A percentile compares a stretch with the other conserved stretches of the same genome.
phyloP scores from a whole-genome alignment of 257 asterid species.

The Thymus quinquecostatus region DNA sequence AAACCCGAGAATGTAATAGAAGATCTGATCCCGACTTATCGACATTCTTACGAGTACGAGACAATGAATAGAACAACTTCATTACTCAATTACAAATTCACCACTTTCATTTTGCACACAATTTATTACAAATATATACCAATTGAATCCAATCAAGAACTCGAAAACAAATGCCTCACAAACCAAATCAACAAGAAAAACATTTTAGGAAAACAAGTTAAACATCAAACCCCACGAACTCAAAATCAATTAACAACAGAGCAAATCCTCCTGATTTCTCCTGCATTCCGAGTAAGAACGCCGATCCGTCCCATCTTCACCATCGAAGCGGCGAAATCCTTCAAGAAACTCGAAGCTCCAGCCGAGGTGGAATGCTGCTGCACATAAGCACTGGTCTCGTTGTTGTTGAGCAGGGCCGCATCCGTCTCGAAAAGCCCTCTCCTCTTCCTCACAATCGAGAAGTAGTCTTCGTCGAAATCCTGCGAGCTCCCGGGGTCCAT shows the following conservation, averaged over 20 bases:
- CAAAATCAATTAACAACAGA: conserved; percentile 32
- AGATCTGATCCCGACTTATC: too few species aligned
- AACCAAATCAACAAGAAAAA: not conserved
- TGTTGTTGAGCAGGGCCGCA: conserved; percentile 45
- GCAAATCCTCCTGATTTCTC: conserved; percentile 52
- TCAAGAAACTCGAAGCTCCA: conserved; percentile 19
- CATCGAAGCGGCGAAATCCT: conserved; percentile 52
- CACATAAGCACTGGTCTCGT: conserved; percentile 37
- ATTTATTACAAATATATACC: not conserved
- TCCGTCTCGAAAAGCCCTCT: conserved; percentile 54
- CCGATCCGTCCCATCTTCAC: conserved; percentile 51
- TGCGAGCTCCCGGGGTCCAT: conserved; percentile 59
- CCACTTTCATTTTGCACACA: not conserved
- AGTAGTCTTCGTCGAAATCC: conserved; percentile 45
- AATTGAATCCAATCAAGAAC: not conserved
- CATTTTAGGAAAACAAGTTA: not conserved
- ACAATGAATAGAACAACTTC: too few species aligned
- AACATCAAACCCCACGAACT: not conserved
- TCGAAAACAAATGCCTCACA: not conserved
- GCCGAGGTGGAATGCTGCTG: conserved; percentile 29
- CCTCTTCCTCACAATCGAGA: conserved; percentile 24
- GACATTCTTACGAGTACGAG: too few species aligned
- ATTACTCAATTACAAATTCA: not conserved
- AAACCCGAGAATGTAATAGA: too few species aligned
- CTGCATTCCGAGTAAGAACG: conserved; percentile 46